Conservation (phyloP, 768 basidiomycete genomes). For the Rhizopogon salebrosus region DNA sequence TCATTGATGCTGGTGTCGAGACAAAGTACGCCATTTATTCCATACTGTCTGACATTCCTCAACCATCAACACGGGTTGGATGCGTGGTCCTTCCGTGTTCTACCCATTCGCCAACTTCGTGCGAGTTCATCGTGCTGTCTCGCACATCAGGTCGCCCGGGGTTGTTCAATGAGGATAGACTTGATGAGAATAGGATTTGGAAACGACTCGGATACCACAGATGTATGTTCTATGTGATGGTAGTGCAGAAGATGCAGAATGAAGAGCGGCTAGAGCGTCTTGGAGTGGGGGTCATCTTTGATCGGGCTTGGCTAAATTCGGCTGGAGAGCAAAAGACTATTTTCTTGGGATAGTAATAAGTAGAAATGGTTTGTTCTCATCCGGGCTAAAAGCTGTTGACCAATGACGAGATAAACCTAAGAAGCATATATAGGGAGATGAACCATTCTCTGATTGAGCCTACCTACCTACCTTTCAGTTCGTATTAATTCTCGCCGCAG, state of each 20-base stretch:
- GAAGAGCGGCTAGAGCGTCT: neutral
- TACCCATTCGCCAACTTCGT: slow-evolving; percentile 2
- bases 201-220: too few species aligned
- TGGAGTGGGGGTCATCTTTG: neutral
- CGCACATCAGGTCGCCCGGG: neutral
- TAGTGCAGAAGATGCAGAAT: neutral
- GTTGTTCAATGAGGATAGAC: neutral
- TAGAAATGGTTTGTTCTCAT: too few species aligned
- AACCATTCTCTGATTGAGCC: too few species aligned
- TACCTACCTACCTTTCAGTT: too few species aligned
- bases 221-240: neutral
- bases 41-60: neutral
- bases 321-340: too few species aligned
- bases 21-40: slow-evolving; percentile 11
- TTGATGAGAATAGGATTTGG: too few species aligned
- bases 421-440: too few species aligned
- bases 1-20: neutral
- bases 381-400: too few species aligned
- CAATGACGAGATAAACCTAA: too few species aligned
- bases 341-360: too few species aligned
- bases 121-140: slow-evolving; percentile 16
- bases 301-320: neutral
- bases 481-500: too few species aligned
- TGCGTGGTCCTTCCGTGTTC: slow-evolving; percentile 12
- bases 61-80: slow-evolving; percentile 1